A percentile compares a stretch with the other conserved stretches of the same genome.
Evolutionary conservation across 2,329 filamentous ascomycete species (phyloP).

Genomic region (Penicillium sp.): DNA sequence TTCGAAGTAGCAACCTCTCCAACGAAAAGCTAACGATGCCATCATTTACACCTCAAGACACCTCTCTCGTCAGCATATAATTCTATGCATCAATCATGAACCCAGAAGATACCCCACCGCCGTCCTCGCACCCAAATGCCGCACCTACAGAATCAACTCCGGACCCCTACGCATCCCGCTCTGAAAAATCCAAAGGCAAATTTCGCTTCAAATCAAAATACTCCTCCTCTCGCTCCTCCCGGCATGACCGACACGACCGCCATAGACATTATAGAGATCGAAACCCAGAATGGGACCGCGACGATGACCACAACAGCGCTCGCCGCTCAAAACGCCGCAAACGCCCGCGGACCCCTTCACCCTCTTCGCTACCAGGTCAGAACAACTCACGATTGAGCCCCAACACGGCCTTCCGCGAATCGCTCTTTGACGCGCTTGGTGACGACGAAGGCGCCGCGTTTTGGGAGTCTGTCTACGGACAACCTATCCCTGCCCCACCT

Average conservation of each 20-base stretch:
- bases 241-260: not conserved
- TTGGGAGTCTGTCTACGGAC: conserved; percentile 96
- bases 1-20: not conserved
- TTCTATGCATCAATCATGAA: not conserved
- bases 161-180: conserved; percentile 25
- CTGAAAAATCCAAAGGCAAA: conserved; percentile 24
- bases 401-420: conserved; percentile 83
- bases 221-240: conserved; percentile 9
- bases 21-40: not conserved
- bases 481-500: conserved; percentile 68
- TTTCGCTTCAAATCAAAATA: conserved; percentile 43
- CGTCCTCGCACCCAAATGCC: not conserved
- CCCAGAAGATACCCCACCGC: not conserved
- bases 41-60: not conserved
- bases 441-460: conserved; percentile 95
- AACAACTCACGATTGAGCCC: conserved; percentile 57
- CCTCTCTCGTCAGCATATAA: not conserved
- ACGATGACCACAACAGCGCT: conserved; percentile 24
- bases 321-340: conserved; percentile 32
- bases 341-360: conserved; percentile 14
- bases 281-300: conserved; percentile 1
- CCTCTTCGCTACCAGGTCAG: not conserved
- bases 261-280: conserved; percentile 11
- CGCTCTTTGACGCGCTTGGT: conserved; percentile 93
- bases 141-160: not conserved